Base-by-base conservation (phyloP, 129 eudicot species). In the Apium graveolens region DNA sequence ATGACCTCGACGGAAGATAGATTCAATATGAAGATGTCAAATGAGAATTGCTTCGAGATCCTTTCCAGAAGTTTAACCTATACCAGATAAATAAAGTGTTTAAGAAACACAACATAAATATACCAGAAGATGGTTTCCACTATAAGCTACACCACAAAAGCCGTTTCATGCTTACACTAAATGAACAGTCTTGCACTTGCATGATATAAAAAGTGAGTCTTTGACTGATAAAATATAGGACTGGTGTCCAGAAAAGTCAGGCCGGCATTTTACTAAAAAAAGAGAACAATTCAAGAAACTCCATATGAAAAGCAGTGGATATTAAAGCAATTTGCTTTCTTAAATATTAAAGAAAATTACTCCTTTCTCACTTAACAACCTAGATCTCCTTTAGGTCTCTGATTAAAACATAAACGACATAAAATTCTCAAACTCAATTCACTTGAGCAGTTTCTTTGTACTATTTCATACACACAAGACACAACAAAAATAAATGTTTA, bases 21-120 rank as follows among this genome's bases (percentile, higher is more conserved):
- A 78, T 78, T 63, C 81, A 86, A 80, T 34, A 77, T 21, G 82
- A 89, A 88, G 60, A 75, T 66, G 75, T 70, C 70, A 75, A 86
- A 80, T 3, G 90, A 86, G 83, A 84, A 84, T 43, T 37, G 74
- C 55, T 45, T 75, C 42, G 88, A 89, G 76, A 86, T 79, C 82
- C 78, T 89, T 84, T 88, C 85, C 35, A 95, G 90, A 82, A 86
- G 80, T 76, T 72, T 68, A 51, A 76, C 91, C 98, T 95, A 57
- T 63, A 88, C 68, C 63, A 82, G 49, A 75, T 71, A 78, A 75
- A 75, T 43, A 8, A 4, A 71, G 31, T 39, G 71, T 55, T 78
- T 39, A 74, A 76, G 76, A 74, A 81, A 48, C 32, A n/a, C 57
- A 57, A 17, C 46, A 57, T 46, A 42, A 76, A 41, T 38, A 68